Evolutionary conservation across 495 filamentous ascomycete genomes (phyloP), one percentile per base, ranked within the genome.

Genomic region (Aspergillus homomorphus): DNA sequence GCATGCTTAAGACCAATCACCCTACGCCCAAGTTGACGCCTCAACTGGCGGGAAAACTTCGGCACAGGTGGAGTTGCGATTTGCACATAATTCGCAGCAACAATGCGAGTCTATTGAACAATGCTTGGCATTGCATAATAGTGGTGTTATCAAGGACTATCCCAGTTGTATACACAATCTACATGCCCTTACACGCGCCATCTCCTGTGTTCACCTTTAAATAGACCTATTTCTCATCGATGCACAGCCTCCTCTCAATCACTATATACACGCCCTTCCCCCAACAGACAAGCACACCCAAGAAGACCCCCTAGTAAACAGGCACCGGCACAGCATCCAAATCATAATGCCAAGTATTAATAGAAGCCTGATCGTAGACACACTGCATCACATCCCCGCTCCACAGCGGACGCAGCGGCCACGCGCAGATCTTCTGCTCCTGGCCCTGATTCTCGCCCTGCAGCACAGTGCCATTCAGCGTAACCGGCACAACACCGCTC

Each of bases 381-480:
- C 79, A 83, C 49, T 53, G 46, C 54, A 49, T 57, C 2, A 66
- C 68, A 30, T 71, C 70, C 6, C 57, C 58, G 10, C 42, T 62
- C 70, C 72, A 81, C 18, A 74, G 30, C 16, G 78, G 79, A 16
- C 77, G 64, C 19, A 73, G 50, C 7, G 79, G 79, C 73, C 72
- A 82, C 6, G 61, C 63, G 46, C 79, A 82, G 26, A 82, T 51
- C 45, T 71, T 44, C 51, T 71, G 59, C 3, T 74, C 68, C 48
- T 71, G 58, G 10, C 73, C 78, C 46, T 59, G 44, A 21, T 70
- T 45, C 0, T 54, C 58, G 0, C 71, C 74, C 42, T 49, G 22
- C 20, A 59, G 21, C 0, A 73, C 61, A 23, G 69, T 73, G 7
- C 64, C 63, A 57, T 75, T 73, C 18, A 77, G 58, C 23, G 62